A percentile compares a stretch with the other conserved stretches of the same genome.
Evolutionary conservation across 345 rosid genomes (phyloP).

Genomic region (Linum tenue): DNA sequence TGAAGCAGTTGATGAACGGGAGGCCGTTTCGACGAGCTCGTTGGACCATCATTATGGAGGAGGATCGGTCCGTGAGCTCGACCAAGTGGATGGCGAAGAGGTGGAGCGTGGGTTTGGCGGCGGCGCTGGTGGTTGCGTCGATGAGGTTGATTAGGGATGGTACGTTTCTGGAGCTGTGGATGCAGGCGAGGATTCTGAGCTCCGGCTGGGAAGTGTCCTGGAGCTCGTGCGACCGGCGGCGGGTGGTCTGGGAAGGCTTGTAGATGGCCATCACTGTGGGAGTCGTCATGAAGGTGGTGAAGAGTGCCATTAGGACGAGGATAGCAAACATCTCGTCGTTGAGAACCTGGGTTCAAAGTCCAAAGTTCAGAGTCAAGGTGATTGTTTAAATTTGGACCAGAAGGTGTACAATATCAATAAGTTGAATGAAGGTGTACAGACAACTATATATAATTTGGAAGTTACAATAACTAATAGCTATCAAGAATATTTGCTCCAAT

Average conservation of each 20-base stretch:
- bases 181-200: conserved; percentile 29
- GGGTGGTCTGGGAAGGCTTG: conserved; percentile 12
- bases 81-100: conserved; percentile 31
- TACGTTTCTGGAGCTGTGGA: conserved; percentile 20
- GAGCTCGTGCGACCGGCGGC: neutral
- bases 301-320: conserved; percentile 36
- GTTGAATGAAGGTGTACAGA: too few relatives aligned
- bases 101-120: conserved; percentile 12
- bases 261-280: conserved; percentile 30
- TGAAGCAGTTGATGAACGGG: conserved; percentile 18
- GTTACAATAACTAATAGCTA: too few relatives aligned
- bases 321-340: conserved; percentile 38
- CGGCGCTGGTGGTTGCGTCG: conserved; percentile 15
- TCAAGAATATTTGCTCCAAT: too few relatives aligned
- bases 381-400: too few relatives aligned
- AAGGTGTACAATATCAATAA: too few relatives aligned
- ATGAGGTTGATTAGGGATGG: conserved; percentile 26
- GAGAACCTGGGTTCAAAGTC: conserved; percentile 20
- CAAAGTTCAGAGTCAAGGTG: too few relatives aligned
- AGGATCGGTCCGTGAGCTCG: conserved; percentile 28
- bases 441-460: too few relatives aligned
- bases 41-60: conserved; percentile 34
- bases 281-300: conserved; percentile 35
- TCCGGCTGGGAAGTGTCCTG: conserved; percentile 3
- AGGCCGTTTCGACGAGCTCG: conserved; percentile 24